Percentiles rank a stretch among this genome's conserved stretches.
phyloP scores from a whole-genome alignment of 371 early-diverging fungal genomes.

The Capniomyces stellatus region DNA sequence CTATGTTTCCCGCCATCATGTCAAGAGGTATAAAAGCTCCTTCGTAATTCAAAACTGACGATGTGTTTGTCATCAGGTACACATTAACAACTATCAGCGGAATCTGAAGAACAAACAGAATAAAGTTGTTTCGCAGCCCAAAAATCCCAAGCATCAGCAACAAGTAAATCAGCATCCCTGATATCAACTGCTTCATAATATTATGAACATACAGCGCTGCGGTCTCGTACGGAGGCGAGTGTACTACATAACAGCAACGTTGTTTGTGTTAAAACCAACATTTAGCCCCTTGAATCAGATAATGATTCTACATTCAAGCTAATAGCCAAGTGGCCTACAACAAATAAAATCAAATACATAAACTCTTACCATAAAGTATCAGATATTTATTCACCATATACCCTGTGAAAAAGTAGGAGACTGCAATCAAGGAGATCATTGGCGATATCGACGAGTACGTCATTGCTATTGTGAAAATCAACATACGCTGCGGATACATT shows the following conservation, averaged over 20 bases:
- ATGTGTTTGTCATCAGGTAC: slow-evolving; percentile 13
- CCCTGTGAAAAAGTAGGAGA: slow-evolving; percentile 54
- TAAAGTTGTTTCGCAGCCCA: slow-evolving; percentile 30
- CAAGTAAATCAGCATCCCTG: slow-evolving; percentile 69
- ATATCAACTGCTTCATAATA: slow-evolving; percentile 49
- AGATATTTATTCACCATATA: slow-evolving; percentile 60
- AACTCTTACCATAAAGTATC: slow-evolving; percentile 34
- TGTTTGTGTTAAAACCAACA: no score
- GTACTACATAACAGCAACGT: slow-evolving; percentile 19
- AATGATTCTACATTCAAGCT: no score
- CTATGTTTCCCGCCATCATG: slow-evolving; percentile 8
- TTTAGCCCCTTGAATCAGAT: no score
- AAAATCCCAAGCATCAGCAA: slow-evolving; percentile 64
- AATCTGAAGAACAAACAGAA: slow-evolving; percentile 16
- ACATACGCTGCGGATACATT: slow-evolving; percentile 45
- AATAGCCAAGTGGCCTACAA: no score
- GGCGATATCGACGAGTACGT: slow-evolving; percentile 80
- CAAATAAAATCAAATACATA: no score
- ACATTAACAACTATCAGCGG: slow-evolving; percentile 18
- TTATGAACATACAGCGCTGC: slow-evolving; percentile 54
- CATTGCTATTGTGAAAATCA: slow-evolving; percentile 64
- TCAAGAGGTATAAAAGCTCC: slow-evolving; percentile 17
- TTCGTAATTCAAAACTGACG: slow-evolving; percentile 16
- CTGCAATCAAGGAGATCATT: slow-evolving; percentile 55
- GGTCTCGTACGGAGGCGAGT: slow-evolving; percentile 66